Evolutionary conservation across 2,329 filamentous ascomycete genomes (phyloP), one percentile per base, ranked within the genome.

Genomic region (Orbilia ellipsospora): DNA sequence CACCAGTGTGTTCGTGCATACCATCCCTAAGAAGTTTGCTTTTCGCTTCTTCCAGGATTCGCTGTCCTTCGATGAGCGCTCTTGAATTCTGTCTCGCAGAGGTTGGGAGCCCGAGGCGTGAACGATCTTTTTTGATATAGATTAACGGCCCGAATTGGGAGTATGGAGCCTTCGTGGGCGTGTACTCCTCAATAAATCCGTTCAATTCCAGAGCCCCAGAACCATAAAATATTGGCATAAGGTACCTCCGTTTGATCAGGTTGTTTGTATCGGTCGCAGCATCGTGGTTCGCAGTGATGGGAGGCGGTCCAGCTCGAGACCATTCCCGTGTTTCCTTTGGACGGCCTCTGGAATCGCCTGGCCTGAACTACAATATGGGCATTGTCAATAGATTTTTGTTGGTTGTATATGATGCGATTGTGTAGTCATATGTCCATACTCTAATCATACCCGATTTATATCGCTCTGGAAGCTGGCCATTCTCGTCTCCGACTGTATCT

Each of bases 131-230:
- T 31, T 50, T 57, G 7, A 74, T 52, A 16, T 54, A 74, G 8
- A 74, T 55, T 50, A 51, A 74, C 4, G 36, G 18, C 2, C 70
- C 70, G 2, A 26, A 16, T 36, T n/a, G 13, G 4, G 7, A 15
- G n/a, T 55, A n/a, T 12, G 10, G 12, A 28, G 18, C 13, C 16
- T 51, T 13, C 2, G 63, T 51, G 2, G 70, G 70, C 2, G 31
- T 13, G 45, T 68, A 68, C 44, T 68, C 31, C 8, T 42, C n/a
- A 12, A 74, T 63, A 18, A 74, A 74, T 28, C 50, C 31, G 44
- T 68, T 74, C n/a, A 73, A 26, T 28, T 40, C 13, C 3, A 74
- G 40, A 10, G 63, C 8, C 40, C 52, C 59, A n/a, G 70, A 40
- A 7, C 70, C 70, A 18, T 63, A 23, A 40, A 68, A 74, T 12